Base-by-base conservation (phyloP, 106 monocot genomes). In the Dioscorea dumetorum region DNA sequence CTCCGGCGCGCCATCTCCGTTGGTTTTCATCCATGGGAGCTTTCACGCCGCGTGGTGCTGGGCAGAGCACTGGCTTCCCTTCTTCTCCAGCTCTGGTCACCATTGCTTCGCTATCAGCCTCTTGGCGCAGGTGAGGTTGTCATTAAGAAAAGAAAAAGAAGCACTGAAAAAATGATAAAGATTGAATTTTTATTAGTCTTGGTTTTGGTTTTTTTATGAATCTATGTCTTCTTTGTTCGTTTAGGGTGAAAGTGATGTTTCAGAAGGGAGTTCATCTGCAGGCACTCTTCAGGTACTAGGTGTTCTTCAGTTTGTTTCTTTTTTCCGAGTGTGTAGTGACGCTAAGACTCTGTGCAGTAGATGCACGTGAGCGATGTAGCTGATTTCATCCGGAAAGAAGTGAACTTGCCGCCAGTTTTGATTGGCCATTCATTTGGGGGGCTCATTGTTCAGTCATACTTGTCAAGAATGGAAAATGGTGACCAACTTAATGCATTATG, bases 11-110 rank as follows among this genome's bases (percentile, higher is more conserved):
- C 63, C 24, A 3, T 80, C 83, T 19, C 80, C 89, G 2, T 74
- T 90, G 67, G 94, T 90, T 17, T 87, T 94, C 61, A 78, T 94
- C 16, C 94, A 90, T 58, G 90, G 94, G 15, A 94, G 94, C 76
- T 94, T 94, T 75, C 94, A 94, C 61, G 87, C 90, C 33, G 94
- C 94, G 23, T 94, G 94, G 90, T 90, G 94, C 87, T 94, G 94
- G 94, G 94, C 90, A 0, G 94, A 94, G 74, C 80, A 84, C 63
- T 94, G 84, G 87, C 65, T 90, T 2, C 84, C 90, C 18, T 94
- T 87, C 81, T 93, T 93, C 77, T 89, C 89, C 50, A 49, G 67
- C 70, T 21, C 72, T 58, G 83, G 89, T 34, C 63, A 77, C 70
- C 84, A 83, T 53, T 89, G 93, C 81, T 84, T 84, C 64, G 88